Evolutionary conservation across 106 monocot species (phyloP).

Genomic region (Dendrobium officinale): DNA sequence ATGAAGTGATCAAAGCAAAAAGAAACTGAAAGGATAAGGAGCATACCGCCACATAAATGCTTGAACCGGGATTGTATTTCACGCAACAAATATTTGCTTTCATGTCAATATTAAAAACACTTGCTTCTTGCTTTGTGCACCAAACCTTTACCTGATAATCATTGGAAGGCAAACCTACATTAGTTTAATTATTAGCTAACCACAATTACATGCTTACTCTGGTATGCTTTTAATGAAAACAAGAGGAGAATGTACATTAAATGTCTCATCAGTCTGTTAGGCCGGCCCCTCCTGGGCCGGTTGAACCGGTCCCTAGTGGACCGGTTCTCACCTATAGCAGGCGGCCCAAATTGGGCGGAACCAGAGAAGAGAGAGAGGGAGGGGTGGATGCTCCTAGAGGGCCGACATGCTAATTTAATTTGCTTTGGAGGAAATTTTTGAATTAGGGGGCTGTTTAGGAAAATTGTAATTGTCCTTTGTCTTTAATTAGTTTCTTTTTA

Average conservation of each 20-base stretch:
- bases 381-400: no score
- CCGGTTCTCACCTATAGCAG: no score
- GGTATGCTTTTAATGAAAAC: not conserved
- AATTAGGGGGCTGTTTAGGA: no score
- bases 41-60: conserved; percentile 72
- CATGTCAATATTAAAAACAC: conserved; percentile 92
- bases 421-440: no score
- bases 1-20: not conserved
- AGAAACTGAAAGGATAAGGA: not conserved
- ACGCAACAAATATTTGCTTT: conserved; percentile 98
- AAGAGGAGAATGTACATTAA: not conserved
- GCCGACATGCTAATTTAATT: no score
- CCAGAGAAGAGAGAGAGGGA: no score
- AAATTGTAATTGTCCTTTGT: no score
- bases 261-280: not conserved
- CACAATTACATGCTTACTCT: not conserved
- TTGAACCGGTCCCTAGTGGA: no score
- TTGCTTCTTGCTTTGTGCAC: conserved; percentile 94
- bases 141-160: conserved; percentile 75
- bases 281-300: no score
- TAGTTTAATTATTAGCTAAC: not conserved
- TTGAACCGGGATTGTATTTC: conserved; percentile 97
- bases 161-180: not conserved
- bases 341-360: no score
- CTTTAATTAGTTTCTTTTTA: no score